Base-by-base conservation (phyloP, 208 protist genomes). In the Leishmania tarentolae region DNA sequence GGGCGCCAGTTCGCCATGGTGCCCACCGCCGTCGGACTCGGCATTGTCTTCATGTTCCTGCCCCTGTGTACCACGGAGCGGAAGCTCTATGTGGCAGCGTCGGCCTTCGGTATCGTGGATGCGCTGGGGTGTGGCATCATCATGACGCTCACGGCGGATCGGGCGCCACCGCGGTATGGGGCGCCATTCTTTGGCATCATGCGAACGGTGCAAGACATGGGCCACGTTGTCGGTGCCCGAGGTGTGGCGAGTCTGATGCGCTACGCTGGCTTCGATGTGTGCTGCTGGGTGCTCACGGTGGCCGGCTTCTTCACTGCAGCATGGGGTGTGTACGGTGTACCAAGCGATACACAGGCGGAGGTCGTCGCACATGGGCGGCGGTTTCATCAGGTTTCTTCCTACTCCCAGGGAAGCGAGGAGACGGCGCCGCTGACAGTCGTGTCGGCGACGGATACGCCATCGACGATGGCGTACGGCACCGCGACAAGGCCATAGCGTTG, bases 131-230 rank as follows among this genome's bases (percentile, higher is more conserved):
- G 90, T 76, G 94, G 92, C 7, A 83, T 98, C 17, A 35, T 96
- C 61, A 93, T 98, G 91, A 96, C 92, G 31, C 85, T 96, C 68
- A 92, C 89, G 19, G 92, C 93, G 0, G 93, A 96, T 78, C 80
- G 87, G 15, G 91, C 91, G 5, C 91, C 93, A 37, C 75, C 83
- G 52, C 59, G 77, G 8, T 88, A 91, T 76, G 89, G 86, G 50
- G 92, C 88, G 0, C 87, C 77, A 13, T 98, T 96, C 79, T 96
- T 96, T 80, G 94, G 92, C 59, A 91, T 98, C 72, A 94, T 98
- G 88, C 90, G 91, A 19, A 96, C 87, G 17, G 76, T 97, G 65
- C 86, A 95, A 72, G 93, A 98, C 79, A 68, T 93, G 37, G 93
- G 92, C 28, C 93, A 98, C 75, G 86, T 96, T 7, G 63, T 93